These are phyloP conservation scores for Forsythia suspensa DNA, from an alignment of 257 asterid species.

Conservation along the genomic window DNA sequence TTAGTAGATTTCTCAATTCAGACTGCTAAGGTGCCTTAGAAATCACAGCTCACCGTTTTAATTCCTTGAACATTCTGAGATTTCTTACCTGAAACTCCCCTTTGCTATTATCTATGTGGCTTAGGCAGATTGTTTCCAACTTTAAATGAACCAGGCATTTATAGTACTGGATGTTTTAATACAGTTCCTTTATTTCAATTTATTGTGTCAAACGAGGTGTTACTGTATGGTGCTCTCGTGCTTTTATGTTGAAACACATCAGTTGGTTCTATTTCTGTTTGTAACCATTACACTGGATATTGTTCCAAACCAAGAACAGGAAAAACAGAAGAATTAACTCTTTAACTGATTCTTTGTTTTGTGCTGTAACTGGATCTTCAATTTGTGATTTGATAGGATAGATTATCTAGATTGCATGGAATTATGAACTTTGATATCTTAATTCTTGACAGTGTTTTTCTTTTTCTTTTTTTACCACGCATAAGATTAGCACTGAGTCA, in stretches of 20 bases:
- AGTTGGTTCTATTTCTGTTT: conserved; percentile 13
- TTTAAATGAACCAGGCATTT: conserved; percentile 29
- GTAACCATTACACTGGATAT: conserved; percentile 14
- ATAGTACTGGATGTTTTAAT: conserved; percentile 29
- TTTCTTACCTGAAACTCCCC: conserved; percentile 33
- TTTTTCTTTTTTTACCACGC: too few relatives aligned
- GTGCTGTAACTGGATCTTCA: background rate
- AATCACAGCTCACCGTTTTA: conserved; percentile 29
- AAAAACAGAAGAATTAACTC: background rate
- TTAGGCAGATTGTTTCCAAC: conserved; percentile 37
- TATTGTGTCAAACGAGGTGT: conserved; percentile 21
- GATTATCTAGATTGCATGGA: background rate
- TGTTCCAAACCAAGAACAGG: conserved; percentile 25
- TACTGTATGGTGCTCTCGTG: conserved; percentile 6
- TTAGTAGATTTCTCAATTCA: conserved; percentile 20
- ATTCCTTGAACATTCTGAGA: conserved; percentile 15
- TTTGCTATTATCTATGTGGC: conserved; percentile 30
- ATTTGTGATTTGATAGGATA: background rate
- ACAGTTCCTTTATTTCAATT: conserved; percentile 22
- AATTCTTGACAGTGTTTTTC: too few relatives aligned
- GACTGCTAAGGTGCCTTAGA: conserved; percentile 39
- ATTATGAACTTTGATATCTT: background rate
- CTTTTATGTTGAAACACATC: conserved; percentile 17
- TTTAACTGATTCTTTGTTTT: background rate
- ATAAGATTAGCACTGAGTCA: too few relatives aligned